Percentiles rank a stretch among this genome's conserved stretches.
Evolutionary conservation across 306 rosid species (phyloP).

Genomic region (Vigna radiata): DNA sequence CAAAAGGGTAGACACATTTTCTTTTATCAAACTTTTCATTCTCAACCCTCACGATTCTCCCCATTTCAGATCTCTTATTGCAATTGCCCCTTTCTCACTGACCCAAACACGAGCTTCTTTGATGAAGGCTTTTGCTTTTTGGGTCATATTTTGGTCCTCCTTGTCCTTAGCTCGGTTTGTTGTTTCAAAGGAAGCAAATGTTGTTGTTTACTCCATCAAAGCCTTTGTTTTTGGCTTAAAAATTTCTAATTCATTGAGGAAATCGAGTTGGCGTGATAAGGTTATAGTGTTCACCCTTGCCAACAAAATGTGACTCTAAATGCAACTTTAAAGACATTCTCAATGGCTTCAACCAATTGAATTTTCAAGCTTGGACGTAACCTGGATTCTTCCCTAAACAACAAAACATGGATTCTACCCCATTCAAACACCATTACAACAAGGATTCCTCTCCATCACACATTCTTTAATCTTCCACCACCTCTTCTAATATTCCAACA

Average conservation of each 20-base stretch:
- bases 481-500: no score
- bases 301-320: no score
- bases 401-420: no score
- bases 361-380: no score
- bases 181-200: constrained; percentile 82
- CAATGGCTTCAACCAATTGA: no score
- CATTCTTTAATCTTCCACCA: no score
- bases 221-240: constrained; percentile 83
- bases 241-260: constrained; percentile 67
- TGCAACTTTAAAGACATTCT: no score
- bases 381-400: no score
- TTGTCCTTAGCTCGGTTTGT: constrained; percentile 84
- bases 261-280: constrained; percentile 78
- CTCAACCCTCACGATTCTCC: constrained; percentile 37
- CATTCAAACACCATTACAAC: no score
- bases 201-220: constrained; percentile 78
- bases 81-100: constrained; percentile 31
- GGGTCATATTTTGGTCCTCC: constrained; percentile 85
- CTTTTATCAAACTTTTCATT: constrained; percentile 29
- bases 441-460: no score
- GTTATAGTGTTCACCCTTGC: constrained; percentile 88
- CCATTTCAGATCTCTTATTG: constrained; percentile 28
- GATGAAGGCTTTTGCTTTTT: constrained; percentile 53
- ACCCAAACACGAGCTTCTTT: constrained; percentile 50
- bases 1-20: constrained; percentile 10